Evolutionary conservation across 2,329 filamentous ascomycete genomes (phyloP), one percentile per base, ranked within the genome.

Genomic region (Botrytis aclada): DNA sequence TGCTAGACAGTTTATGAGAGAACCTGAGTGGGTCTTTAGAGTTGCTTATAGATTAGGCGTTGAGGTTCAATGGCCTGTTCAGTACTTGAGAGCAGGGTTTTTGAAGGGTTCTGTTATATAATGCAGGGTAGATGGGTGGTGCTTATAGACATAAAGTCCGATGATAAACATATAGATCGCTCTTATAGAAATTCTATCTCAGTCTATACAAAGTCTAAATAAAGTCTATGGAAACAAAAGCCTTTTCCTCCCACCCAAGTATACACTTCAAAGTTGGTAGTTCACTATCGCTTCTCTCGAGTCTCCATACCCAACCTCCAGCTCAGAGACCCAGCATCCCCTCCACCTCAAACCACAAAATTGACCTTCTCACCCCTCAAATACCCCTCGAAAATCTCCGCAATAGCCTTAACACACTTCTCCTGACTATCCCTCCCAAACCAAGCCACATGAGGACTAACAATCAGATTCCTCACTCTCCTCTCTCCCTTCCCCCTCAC

Each of bases 1-100:
- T 1, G 95, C 75, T 0, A 86, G 93, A 72, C 91, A 92, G 79
- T 96, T 96, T 82, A 86, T 97, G 83, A 89, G 93, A 81, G 93
- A 97, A 79, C 92, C 94, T 0, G 90, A 93, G 73, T 89, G 94
- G 80, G 91, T 94, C 14, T 89, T 93, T 82, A 86, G 88, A 47
- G 90, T 88, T 75, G 94, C 93, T 0, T 87, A 92, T 74, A 88
- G 94, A 76, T 84, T 97, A 45, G 89, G 88, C 16, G 89, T 95
- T 5, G 84, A 89, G 73, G 88, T 95, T 8, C 85, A 90, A 77
- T 91, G 91, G 88, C 88, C 94, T 18, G 25, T 74, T 51, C 79
- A 80, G 47, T 80, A 79, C 69, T 29, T 58, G 18, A 72, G 77
- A 63, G 77, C 74, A 1, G 62, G 69, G 25, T 80, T 80, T 61